A percentile compares a stretch with the other conserved stretches of the same genome.
phyloP scores from a whole-genome alignment of 306 rosid species.

The Delonix regia region DNA sequence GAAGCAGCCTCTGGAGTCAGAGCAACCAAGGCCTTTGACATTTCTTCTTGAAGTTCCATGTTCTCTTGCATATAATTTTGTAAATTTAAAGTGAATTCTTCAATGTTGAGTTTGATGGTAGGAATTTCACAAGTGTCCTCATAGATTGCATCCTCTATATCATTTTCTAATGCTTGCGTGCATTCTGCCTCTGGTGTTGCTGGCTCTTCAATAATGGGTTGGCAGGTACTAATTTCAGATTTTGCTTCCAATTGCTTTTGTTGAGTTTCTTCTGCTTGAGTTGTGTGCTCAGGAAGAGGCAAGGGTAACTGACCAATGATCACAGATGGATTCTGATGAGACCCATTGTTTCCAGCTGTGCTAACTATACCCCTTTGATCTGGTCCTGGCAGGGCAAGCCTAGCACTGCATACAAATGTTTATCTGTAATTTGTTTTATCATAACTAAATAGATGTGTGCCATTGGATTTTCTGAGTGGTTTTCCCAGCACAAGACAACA shows the following conservation, averaged over 20 bases:
- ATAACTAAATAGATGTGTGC: slow-evolving; percentile 22
- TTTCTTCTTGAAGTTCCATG: slow-evolving; percentile 88
- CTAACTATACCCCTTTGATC: slow-evolving; percentile 73
- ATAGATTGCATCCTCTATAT: slow-evolving; percentile 73
- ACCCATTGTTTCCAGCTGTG: slow-evolving; percentile 51
- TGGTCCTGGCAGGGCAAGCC: slow-evolving; percentile 95
- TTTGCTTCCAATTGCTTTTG: slow-evolving; percentile 45
- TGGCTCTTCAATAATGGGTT: slow-evolving; percentile 98
- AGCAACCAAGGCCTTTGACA: slow-evolving; percentile 93
- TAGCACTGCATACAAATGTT: slow-evolving; percentile 75
- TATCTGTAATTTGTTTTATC: slow-evolving; percentile 41
- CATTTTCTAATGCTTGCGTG: slow-evolving; percentile 48
- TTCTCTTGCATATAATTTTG: slow-evolving; percentile 83
- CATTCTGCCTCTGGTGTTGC: slow-evolving; percentile 86
- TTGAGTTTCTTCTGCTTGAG: slow-evolving; percentile 52
- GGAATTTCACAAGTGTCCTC: slow-evolving; percentile 86
- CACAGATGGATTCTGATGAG: slow-evolving; percentile 43
- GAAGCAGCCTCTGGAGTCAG: slow-evolving; percentile 77
- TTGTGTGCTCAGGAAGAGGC: slow-evolving; percentile 57
- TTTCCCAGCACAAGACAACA: slow-evolving; percentile 14
- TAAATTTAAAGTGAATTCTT: slow-evolving; percentile 79
- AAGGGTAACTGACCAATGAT: slow-evolving; percentile 51
- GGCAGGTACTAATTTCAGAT: slow-evolving; percentile 49
- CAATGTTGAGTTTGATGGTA: slow-evolving; percentile 74
- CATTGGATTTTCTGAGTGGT: slow-evolving; percentile 31